Evolutionary conservation across 148 eudicot species (phyloP), one percentile per base, ranked within the genome.

Genomic region (Salicornia ramosissima): DNA sequence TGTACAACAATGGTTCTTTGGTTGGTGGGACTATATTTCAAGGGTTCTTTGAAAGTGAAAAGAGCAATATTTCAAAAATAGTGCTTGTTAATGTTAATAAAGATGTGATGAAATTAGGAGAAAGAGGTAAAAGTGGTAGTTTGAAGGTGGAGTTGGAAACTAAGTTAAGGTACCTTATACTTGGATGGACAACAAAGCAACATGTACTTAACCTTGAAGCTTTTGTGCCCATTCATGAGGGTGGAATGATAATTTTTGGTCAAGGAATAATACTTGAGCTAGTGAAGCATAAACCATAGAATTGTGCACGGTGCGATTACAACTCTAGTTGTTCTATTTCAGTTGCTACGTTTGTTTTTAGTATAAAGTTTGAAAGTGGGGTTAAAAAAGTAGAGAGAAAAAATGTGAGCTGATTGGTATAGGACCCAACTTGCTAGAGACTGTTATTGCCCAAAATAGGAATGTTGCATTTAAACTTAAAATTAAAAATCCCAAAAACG

Each of bases 21-120:
- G 22, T 59, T 26, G 78, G 72, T 51, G 62, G 1, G n/a, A 28
- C 5, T 3, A 68, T 43, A 0, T 34, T 75, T 43, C 53, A 18
- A 1, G 68, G 63, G 14, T 68, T 75, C 14, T 26, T 68, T 28
- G 72, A 68, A 68, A 39, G 59, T 28, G 62, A 46, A 36, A 60
- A 29, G 15, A 61, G 61, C n/a, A 68, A 39, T 21, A 5, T 14
- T 3, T 60, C 73, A 29, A 21, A 22, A 39, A 19, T 53, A 42
- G 68, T 68, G 45, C 72, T 75, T 4, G 68, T 68, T 26, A 75
- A 75, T 61, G 40, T 24, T 25, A 65, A 74, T 40, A 72, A 74
- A 36, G 49, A 49, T 8, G 59, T 11, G 57, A 22, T 60, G 54
- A 75, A 56, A 24, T 55, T 13, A 24, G 60, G 71, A 58, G 71